Conservation (phyloP, 2,329 filamentous ascomycete genomes). For the Scedosporium dehoogii region DNA sequence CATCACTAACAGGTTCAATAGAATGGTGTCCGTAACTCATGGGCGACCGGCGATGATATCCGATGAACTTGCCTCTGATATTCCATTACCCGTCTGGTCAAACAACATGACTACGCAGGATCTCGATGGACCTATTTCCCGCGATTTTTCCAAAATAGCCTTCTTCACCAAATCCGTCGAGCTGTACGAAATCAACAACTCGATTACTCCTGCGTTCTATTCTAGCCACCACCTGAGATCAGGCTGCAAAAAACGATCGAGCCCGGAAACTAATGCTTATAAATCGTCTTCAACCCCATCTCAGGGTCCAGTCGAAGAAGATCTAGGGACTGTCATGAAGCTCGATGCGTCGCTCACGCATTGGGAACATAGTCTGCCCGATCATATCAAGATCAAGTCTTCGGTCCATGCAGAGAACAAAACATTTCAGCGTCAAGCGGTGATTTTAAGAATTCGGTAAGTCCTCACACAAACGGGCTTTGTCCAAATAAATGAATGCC, state of each 20-base stretch:
- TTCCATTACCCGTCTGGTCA: slow-evolving; percentile 16
- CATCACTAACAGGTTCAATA: slow-evolving; percentile 8
- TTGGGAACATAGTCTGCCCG: slow-evolving; percentile 21
- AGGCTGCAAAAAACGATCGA: slow-evolving; percentile 8
- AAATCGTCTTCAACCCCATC: not conserved
- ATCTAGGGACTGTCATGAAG: slow-evolving; percentile 21
- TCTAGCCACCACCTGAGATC: slow-evolving; percentile 6
- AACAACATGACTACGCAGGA: not conserved
- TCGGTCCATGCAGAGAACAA: slow-evolving; percentile 10
- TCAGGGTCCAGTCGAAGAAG: slow-evolving; percentile 13
- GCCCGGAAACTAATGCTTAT: not conserved
- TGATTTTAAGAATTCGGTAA: slow-evolving; percentile 24
- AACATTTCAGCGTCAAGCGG: slow-evolving; percentile 19
- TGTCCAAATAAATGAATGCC: not conserved
- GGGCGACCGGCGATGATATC: slow-evolving; percentile 26
- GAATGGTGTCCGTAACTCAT: slow-evolving; percentile 25
- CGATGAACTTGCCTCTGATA: slow-evolving; percentile 14
- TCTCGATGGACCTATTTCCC: not conserved
- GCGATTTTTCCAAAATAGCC: slow-evolving; percentile 11
- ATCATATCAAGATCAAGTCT: slow-evolving; percentile 14
- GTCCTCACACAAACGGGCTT: not conserved
- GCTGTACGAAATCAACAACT: slow-evolving; percentile 27
- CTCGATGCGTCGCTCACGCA: slow-evolving; percentile 20
- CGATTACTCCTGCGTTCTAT: slow-evolving; percentile 19
- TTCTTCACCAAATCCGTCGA: slow-evolving; percentile 26